Conservation (phyloP, 495 filamentous ascomycete species). For the Hypoxylon cercidicola region DNA sequence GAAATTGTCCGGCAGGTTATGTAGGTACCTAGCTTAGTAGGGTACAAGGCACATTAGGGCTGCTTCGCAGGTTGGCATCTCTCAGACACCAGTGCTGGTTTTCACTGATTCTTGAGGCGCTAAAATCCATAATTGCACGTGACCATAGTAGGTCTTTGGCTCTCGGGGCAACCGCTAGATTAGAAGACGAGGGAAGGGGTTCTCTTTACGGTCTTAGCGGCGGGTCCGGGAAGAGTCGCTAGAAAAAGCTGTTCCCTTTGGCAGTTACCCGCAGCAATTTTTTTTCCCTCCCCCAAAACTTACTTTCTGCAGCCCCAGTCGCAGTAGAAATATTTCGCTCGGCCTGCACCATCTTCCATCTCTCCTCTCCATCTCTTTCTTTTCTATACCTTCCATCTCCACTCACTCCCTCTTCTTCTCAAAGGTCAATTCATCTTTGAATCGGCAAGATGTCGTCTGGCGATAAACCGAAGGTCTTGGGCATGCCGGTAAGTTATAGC, state of each 20-base stretch:
- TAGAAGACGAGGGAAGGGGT: conserved; percentile 54
- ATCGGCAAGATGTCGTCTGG: conserved; percentile 69
- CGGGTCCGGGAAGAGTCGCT: conserved; percentile 51
- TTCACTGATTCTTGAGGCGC: conserved; percentile 16
- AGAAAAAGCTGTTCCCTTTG: conserved; percentile 49
- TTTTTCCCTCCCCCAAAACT: conserved; percentile 54
- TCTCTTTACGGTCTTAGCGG: conserved; percentile 46
- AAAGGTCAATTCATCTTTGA: conserved; percentile 57
- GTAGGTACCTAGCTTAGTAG: conserved; percentile 5
- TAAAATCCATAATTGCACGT: conserved; percentile 35
- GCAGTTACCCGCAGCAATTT: conserved; percentile 52
- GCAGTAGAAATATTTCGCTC: conserved; percentile 48
- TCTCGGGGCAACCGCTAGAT: conserved; percentile 49
- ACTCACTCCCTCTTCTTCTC: conserved; percentile 55
- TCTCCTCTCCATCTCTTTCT: conserved; percentile 50
- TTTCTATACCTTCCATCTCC: conserved; percentile 53
- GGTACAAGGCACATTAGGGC: background rate
- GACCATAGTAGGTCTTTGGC: conserved; percentile 15
- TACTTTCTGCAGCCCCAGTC: conserved; percentile 43
- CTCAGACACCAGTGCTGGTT: conserved; percentile 12
- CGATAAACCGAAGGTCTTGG: conserved; percentile 69
- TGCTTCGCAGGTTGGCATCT: background rate
- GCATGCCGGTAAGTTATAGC: conserved; percentile 79
- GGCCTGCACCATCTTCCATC: conserved; percentile 26
- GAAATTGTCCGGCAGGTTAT: conserved; percentile 41